phyloP scores from a whole-genome alignment of 352 stramenopile species.

The Phytophthora podocarpi region DNA sequence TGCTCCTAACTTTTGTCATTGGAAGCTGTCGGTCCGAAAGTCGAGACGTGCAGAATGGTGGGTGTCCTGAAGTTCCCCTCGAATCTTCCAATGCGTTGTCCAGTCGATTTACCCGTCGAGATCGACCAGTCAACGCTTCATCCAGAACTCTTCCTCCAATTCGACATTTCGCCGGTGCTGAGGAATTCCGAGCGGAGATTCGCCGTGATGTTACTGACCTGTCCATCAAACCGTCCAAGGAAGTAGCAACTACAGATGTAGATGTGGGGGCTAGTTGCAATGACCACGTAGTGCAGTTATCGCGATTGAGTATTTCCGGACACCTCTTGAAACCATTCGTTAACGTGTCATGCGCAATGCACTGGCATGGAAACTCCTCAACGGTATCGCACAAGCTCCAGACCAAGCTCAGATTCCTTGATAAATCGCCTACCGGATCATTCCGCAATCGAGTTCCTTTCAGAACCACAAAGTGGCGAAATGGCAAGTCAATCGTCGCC shows the following conservation, averaged over 20 bases:
- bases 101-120: conserved; percentile 19
- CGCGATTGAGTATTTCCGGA: conserved; percentile 22
- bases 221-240: conserved; percentile 14
- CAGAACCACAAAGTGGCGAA: not conserved
- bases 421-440: not conserved
- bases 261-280: no score
- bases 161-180: not conserved
- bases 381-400: not conserved
- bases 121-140: not conserved
- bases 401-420: not conserved
- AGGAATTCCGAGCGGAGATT: conserved; percentile 4
- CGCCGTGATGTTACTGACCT: not conserved
- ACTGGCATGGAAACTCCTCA: conserved; percentile 17
- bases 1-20: not conserved
- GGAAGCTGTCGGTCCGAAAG: not conserved
- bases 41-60: conserved; percentile 7
- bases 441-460: not conserved
- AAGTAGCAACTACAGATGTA: no score
- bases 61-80: not conserved
- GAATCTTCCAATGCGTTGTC: conserved; percentile 29
- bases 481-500: conserved; percentile 21
- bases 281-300: not conserved
- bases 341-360: not conserved
- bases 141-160: not conserved
- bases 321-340: conserved; percentile 26